phyloP scores from a whole-genome alignment of 306 rosid genomes.

The Malus sylvestris region DNA sequence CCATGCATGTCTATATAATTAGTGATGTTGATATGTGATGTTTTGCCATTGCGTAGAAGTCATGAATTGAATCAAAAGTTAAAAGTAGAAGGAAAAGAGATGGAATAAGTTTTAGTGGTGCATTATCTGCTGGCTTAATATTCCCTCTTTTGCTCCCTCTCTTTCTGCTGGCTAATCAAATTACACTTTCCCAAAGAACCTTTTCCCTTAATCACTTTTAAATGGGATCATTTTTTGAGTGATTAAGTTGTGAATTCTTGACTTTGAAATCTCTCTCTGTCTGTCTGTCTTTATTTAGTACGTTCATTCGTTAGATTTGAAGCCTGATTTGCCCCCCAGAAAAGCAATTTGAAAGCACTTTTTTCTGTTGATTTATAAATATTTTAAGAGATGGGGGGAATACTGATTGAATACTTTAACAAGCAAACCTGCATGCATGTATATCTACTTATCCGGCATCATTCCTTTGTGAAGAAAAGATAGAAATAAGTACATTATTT shows the following conservation, averaged over 20 bases:
- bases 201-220: slow-evolving; percentile 1
- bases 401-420: neutral
- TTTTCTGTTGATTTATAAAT: neutral
- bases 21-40: slow-evolving; percentile 26
- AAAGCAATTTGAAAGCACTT: neutral
- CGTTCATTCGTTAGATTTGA: neutral
- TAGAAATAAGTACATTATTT: neutral
- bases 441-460: neutral
- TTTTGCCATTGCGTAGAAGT: slow-evolving; percentile 33
- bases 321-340: neutral
- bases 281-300: neutral
- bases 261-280: slow-evolving; percentile 7
- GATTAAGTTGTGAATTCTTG: slow-evolving; percentile 39
- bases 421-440: neutral
- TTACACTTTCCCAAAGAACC: slow-evolving; percentile 1
- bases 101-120: slow-evolving; percentile 45
- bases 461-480: neutral
- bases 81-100: slow-evolving; percentile 9
- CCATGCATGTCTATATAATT: slow-evolving; percentile 20
- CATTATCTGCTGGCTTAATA: slow-evolving; percentile 7
- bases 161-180: neutral
- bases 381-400: neutral
- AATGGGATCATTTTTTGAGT: slow-evolving; percentile 8
- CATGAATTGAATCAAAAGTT: slow-evolving; percentile 42
- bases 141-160: slow-evolving; percentile 14